Evolutionary conservation across 1,284 basidiomycete species (phyloP).

Genomic region (Ustilago sp.): DNA sequence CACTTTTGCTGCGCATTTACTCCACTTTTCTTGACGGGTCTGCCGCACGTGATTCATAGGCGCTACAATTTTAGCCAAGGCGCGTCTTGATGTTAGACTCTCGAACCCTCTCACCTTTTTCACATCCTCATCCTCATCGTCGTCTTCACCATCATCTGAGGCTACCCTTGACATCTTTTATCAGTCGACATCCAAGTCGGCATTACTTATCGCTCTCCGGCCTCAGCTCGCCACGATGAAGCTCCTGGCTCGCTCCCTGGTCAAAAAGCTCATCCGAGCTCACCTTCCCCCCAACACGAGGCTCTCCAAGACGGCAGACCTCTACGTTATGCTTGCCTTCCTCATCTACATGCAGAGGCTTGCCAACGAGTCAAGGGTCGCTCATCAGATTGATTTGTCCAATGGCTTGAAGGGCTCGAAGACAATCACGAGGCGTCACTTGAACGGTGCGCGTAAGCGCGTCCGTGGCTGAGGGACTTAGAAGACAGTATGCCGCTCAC

Average conservation of each 20-base stretch:
- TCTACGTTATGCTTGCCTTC: slow-evolving; percentile 51
- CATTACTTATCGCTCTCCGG: no score
- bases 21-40: slow-evolving; percentile 25
- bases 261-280: slow-evolving; percentile 45
- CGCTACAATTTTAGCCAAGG: not conserved
- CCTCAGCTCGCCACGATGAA: slow-evolving; percentile 26
- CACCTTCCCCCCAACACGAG: slow-evolving; percentile 44
- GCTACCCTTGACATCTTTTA: no score
- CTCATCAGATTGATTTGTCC: slow-evolving; percentile 44
- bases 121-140: not conserved
- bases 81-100: slow-evolving; percentile 19
- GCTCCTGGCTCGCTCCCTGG: slow-evolving; percentile 41
- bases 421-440: slow-evolving; percentile 36
- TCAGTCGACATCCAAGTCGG: not conserved
- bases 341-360: slow-evolving; percentile 47
- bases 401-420: slow-evolving; percentile 40
- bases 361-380: slow-evolving; percentile 45
- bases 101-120: slow-evolving; percentile 2
- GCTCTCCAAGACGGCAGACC: slow-evolving; percentile 48
- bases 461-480: slow-evolving; percentile 30
- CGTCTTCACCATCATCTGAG: not conserved
- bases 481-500: not conserved
- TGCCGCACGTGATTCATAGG: slow-evolving; percentile 28
- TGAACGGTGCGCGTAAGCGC: slow-evolving; percentile 45
- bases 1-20: slow-evolving; percentile 28